These are phyloP conservation scores for Naganishia vishniacii DNA, from an alignment of 768 basidiomycete genomes.

Conservation along the genomic window DNA sequence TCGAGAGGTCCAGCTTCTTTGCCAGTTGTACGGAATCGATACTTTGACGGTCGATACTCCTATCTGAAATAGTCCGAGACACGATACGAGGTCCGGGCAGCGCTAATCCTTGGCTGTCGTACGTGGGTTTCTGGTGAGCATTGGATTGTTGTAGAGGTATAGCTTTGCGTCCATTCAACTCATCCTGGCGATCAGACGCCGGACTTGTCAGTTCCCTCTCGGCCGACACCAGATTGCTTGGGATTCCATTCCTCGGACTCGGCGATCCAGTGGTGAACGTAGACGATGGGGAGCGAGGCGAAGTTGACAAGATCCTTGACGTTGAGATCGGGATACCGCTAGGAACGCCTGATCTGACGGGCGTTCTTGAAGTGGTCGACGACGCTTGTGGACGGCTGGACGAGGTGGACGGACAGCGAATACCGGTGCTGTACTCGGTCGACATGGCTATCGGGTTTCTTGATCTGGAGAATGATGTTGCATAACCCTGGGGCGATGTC, in stretches of 20 bases:
- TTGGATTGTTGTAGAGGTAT: not conserved
- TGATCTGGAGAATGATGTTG: no score
- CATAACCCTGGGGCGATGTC: no score
- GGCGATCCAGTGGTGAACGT: not conserved
- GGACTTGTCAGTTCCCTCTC: no score
- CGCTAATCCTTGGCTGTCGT: not conserved
- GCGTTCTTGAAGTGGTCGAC: no score
- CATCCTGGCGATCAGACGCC: not conserved
- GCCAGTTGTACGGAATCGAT: not conserved
- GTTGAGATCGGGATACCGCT: not conserved
- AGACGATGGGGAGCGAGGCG: not conserved
- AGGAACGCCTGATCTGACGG: not conserved
- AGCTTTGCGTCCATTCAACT: not conserved
- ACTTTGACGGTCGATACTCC: not conserved
- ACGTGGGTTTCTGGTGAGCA: not conserved
- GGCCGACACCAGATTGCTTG: no score
- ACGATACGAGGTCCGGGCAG: not conserved
- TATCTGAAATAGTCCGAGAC: not conserved
- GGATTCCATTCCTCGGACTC: not conserved
- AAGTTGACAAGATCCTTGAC: not conserved
- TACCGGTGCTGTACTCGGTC: no score
- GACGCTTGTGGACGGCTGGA: no score
- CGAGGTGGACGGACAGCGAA: no score
- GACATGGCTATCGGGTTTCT: no score
- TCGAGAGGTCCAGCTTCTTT: not conserved